Evolutionary conservation across 495 filamentous ascomycete genomes (phyloP).

Genomic region (Amniculicola lignicola): DNA sequence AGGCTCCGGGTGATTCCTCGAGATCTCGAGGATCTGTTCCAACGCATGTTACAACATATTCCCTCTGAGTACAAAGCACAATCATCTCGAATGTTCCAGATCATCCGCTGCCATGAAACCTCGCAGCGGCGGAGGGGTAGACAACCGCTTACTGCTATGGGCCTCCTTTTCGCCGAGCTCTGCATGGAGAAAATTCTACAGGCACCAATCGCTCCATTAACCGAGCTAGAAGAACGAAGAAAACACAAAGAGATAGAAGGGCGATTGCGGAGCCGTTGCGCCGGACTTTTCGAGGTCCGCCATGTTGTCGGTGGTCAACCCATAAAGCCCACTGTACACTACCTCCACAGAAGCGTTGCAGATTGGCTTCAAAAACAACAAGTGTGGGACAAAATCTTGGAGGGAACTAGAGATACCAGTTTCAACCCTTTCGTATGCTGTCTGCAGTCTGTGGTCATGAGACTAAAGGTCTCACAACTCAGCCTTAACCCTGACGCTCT

Average conservation of each 20-base stretch:
- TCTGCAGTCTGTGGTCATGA: not conserved
- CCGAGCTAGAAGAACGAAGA: not conserved
- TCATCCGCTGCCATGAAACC: not conserved
- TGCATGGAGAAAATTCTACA: not conserved
- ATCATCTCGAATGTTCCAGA: slow-evolving; percentile 11
- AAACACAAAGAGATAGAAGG: not conserved
- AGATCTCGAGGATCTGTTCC: slow-evolving; percentile 18
- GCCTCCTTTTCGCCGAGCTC: not conserved
- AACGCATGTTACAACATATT: slow-evolving; percentile 17
- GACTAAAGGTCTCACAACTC: not conserved
- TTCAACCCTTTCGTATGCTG: not conserved
- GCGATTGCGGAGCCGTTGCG: not conserved
- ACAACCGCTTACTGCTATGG: not conserved
- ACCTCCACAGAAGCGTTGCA: not conserved
- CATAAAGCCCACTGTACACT: not conserved
- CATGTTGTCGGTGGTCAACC: not conserved
- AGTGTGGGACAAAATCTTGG: not conserved
- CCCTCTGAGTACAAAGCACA: not conserved
- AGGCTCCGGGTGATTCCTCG: slow-evolving; percentile 11
- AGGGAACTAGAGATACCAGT: not conserved
- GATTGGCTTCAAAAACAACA: not conserved
- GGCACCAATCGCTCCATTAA: not conserved
- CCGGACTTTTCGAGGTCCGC: not conserved
- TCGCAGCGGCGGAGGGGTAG: not conserved
- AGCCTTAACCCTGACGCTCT: not conserved